Conservation (phyloP, 148 eudicot genomes). For the Cornus kousa region DNA sequence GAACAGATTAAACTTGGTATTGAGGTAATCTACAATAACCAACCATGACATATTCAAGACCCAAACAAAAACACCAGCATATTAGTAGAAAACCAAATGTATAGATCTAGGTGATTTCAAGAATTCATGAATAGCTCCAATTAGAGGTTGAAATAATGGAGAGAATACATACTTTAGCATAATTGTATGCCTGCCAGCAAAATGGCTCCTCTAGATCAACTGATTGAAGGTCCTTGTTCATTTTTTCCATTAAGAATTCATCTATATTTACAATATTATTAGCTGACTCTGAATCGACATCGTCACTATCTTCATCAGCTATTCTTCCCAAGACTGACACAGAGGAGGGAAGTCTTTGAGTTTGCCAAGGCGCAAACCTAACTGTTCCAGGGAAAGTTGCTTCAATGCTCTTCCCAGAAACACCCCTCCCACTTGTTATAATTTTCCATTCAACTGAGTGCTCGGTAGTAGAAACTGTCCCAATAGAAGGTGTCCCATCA, state of each 20-base stretch:
- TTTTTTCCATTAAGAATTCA: slow-evolving; percentile 71
- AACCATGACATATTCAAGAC: slow-evolving; percentile 9
- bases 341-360: slow-evolving; percentile 41
- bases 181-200: slow-evolving; percentile 95
- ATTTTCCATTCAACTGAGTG: slow-evolving; percentile 94
- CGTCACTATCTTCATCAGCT: slow-evolving; percentile 82
- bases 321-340: slow-evolving; percentile 37
- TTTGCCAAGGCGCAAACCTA: slow-evolving; percentile 77
- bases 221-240: slow-evolving; percentile 85
- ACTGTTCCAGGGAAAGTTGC: slow-evolving; percentile 95
- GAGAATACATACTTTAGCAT: slow-evolving; percentile 70
- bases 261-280: slow-evolving; percentile 72
- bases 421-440: slow-evolving; percentile 67
- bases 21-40: background rate
- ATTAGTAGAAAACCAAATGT: background rate
- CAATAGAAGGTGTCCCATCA: slow-evolving; percentile 89
- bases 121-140: background rate
- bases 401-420: slow-evolving; percentile 87
- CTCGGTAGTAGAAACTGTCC: slow-evolving; percentile 73
- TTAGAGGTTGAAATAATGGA: background rate
- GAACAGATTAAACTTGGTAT: background rate
- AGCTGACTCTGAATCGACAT: slow-evolving; percentile 55
- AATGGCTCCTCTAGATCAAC: slow-evolving; percentile 94
- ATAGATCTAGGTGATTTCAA: background rate
- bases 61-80: slow-evolving; percentile 8